Percentiles rank a stretch among this genome's conserved stretches.
phyloP scores from a whole-genome alignment of 352 stramenopile genomes.

The Discostella stelligera region DNA sequence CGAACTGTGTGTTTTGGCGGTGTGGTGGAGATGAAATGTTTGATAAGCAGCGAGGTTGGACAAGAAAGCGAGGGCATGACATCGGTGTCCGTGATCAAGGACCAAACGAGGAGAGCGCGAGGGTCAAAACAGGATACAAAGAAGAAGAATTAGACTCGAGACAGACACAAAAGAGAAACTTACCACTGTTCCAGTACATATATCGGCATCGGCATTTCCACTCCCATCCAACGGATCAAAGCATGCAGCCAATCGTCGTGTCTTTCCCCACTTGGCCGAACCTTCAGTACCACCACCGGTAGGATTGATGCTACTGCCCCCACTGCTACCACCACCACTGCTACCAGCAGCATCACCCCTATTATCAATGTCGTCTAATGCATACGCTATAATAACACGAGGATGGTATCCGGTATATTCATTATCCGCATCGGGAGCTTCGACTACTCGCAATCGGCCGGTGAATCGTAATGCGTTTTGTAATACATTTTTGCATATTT shows the following conservation, averaged over 20 bases:
- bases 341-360: conserved; percentile 30
- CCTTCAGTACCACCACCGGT: neutral
- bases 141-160: neutral
- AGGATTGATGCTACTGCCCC: neutral
- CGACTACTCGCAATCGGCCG: conserved; percentile 92
- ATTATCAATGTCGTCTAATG: conserved; percentile 73
- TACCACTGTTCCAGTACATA: conserved; percentile 97
- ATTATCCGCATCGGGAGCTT: conserved; percentile 88
- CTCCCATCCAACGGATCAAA: conserved; percentile 98
- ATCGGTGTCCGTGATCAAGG: too few species aligned
- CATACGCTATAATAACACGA: conserved; percentile 87
- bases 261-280: conserved; percentile 84
- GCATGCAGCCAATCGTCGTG: conserved; percentile 84
- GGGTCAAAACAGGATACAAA: too few species aligned
- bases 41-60: too few species aligned
- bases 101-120: too few species aligned
- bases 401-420: conserved; percentile 60
- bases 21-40: neutral
- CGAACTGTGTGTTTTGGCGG: conserved; percentile 25
- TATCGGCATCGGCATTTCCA: conserved; percentile 98
- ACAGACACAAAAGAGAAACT: conserved; percentile 3
- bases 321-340: conserved; percentile 2
- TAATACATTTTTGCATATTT: conserved; percentile 90
- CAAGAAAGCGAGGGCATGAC: neutral
- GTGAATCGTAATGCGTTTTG: conserved; percentile 81